phyloP scores from a whole-genome alignment of 1,139 yeast genomes.

The Sugiyamaella castrensis region DNA sequence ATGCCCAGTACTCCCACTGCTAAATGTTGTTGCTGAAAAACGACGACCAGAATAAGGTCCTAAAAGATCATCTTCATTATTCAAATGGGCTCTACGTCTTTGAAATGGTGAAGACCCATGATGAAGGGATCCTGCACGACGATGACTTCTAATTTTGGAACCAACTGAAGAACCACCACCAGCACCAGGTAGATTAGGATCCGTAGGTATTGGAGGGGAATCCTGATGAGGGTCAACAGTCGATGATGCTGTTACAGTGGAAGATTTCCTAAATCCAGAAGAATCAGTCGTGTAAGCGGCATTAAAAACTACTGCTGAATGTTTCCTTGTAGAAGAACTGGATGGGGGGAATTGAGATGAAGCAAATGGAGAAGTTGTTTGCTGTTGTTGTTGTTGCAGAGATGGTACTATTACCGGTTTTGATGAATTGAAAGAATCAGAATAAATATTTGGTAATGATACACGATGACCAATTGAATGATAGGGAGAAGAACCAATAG shows the following conservation, averaged over 20 bases:
- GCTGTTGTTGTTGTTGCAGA: conserved; percentile 11
- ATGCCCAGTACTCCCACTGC: conserved; percentile 2
- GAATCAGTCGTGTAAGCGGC: conserved; percentile 35
- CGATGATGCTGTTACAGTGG: conserved; percentile 24
- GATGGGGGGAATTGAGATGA: conserved; percentile 14
- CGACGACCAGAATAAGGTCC: conserved; percentile 25
- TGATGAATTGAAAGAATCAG: conserved; percentile 17
- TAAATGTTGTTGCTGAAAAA: conserved; percentile 21
- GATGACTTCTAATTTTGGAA: conserved; percentile 6
- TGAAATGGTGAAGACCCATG: conserved; percentile 13
- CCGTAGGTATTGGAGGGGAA: conserved; percentile 12
- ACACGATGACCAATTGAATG: conserved; percentile 28
- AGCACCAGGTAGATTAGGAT: conserved; percentile 7
- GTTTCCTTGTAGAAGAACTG: conserved; percentile 4
- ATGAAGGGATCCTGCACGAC: conserved; percentile 14
- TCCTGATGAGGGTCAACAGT: conserved; percentile 29
- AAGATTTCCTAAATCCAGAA: conserved; percentile 32
- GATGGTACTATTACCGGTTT: conserved; percentile 7
- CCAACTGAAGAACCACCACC: conserved; percentile 10
- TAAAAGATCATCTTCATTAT: conserved; percentile 14
- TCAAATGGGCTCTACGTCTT: conserved; percentile 14
- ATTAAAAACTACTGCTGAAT: conserved; percentile 28
- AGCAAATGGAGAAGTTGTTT: conserved; percentile 11
- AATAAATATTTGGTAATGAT: conserved; percentile 32
- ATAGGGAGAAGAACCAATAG: conserved; percentile 13